These are phyloP conservation scores for Penicillium carneum DNA, from an alignment of 2,329 filamentous ascomycete genomes.

Conservation along the genomic window DNA sequence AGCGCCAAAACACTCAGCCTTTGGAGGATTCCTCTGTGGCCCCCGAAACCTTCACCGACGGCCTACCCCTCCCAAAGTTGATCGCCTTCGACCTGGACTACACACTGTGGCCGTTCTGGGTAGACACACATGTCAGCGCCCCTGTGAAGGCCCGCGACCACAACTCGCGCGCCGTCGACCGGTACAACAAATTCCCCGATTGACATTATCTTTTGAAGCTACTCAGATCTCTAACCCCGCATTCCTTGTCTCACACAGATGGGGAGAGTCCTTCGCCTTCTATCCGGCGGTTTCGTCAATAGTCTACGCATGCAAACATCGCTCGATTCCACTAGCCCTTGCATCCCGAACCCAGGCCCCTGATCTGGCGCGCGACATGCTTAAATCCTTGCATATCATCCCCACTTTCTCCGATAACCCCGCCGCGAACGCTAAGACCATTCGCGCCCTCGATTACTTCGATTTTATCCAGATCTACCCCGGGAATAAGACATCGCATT, in stretches of 20 bases:
- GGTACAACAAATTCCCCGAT: slow-evolving; percentile 37
- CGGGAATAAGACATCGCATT: slow-evolving; percentile 83
- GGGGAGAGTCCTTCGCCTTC: slow-evolving; percentile 73
- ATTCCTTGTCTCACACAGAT: slow-evolving; percentile 40
- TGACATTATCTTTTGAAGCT: background rate
- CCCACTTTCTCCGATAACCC: slow-evolving; percentile 52
- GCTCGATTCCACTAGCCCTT: slow-evolving; percentile 68
- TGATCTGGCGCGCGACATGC: slow-evolving; percentile 78
- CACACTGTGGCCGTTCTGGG: slow-evolving; percentile 98
- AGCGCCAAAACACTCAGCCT: slow-evolving; percentile 46
- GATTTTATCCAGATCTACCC: slow-evolving; percentile 71
- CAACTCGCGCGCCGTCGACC: slow-evolving; percentile 55
- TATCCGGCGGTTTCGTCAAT: slow-evolving; percentile 74
- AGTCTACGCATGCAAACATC: slow-evolving; percentile 66
- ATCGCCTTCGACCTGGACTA: slow-evolving; percentile 97
- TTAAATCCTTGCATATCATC: slow-evolving; percentile 74
- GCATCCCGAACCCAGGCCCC: slow-evolving; percentile 84
- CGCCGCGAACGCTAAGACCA: slow-evolving; percentile 56
- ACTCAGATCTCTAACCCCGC: slow-evolving; percentile 8
- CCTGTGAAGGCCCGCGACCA: slow-evolving; percentile 71
- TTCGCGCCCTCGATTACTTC: slow-evolving; percentile 61
- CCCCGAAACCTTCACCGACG: slow-evolving; percentile 67
- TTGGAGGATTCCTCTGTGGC: slow-evolving; percentile 48
- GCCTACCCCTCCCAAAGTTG: slow-evolving; percentile 77
- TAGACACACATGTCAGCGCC: slow-evolving; percentile 85